phyloP scores from a whole-genome alignment of 1,284 basidiomycete species.

The Puccinia coronata region DNA sequence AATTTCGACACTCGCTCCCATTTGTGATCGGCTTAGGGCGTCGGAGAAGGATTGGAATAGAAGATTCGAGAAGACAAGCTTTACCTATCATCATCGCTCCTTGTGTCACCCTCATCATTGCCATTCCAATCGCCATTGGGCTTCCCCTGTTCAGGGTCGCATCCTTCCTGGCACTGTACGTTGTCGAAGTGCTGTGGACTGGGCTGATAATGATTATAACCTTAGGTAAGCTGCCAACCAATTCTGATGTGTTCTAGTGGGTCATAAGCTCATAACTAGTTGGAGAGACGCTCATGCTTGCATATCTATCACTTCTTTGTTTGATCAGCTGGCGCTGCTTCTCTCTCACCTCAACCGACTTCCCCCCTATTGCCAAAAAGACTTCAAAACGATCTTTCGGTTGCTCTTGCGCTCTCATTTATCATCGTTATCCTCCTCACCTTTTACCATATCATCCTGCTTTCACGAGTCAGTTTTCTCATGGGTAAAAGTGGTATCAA shows the following conservation, averaged over 20 bases:
- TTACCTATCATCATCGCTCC: constrained; percentile 8
- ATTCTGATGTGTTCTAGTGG: not conserved
- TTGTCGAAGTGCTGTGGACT: constrained; percentile 6
- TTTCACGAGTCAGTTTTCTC: constrained; percentile 11
- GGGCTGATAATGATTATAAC: not conserved
- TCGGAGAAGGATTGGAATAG: not conserved
- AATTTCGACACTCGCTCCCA: constrained; percentile 8
- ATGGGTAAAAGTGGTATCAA: not conserved
- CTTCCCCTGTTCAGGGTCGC: constrained; percentile 14
- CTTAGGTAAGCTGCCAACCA: constrained; percentile 1
- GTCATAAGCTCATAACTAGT: too few species aligned
- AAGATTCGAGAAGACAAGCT: constrained; percentile 15
- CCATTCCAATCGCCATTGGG: constrained; percentile 5
- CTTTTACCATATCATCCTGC: not conserved
- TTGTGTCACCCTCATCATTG: not conserved
- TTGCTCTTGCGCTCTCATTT: not conserved
- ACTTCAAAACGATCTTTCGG: constrained; percentile 21
- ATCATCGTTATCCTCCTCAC: not conserved
- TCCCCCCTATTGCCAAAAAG: not conserved
- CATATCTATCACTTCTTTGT: too few species aligned
- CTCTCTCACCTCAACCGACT: constrained; percentile 10
- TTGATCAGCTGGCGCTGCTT: constrained; percentile 5
- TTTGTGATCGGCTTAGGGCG: constrained; percentile 9
- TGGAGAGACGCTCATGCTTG: too few species aligned
- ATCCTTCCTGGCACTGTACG: constrained; percentile 3